These are phyloP conservation scores for Kwoniella mangroviensis DNA, from an alignment of 768 basidiomycete species.

Conservation along the genomic window DNA sequence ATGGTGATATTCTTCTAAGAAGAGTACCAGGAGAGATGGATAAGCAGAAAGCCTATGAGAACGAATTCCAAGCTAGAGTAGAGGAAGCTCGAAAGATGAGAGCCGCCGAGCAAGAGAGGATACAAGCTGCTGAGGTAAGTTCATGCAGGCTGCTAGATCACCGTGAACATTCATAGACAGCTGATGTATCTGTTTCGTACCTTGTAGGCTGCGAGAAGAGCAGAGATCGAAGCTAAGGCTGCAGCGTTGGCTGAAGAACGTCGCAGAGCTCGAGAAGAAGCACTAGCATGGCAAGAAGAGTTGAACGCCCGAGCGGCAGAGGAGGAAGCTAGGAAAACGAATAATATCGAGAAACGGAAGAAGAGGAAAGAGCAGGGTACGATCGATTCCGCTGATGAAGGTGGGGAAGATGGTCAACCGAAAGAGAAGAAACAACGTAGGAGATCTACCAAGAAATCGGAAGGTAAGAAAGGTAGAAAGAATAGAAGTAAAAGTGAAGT, in stretches of 20 bases:
- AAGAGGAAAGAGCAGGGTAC: constrained; percentile 68
- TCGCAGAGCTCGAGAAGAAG: constrained; percentile 61
- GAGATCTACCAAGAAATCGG: constrained; percentile 22
- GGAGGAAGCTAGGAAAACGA: constrained; percentile 66
- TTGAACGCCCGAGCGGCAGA: constrained; percentile 58
- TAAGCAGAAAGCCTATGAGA: constrained; percentile 73
- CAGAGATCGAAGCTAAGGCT: constrained; percentile 67
- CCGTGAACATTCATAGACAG: not conserved
- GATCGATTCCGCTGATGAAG: constrained; percentile 82
- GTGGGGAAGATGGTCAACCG: constrained; percentile 73
- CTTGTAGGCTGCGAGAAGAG: constrained; percentile 41
- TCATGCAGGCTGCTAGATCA: not conserved
- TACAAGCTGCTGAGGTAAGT: constrained; percentile 61
- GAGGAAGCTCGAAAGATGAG: constrained; percentile 77
- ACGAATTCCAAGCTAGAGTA: constrained; percentile 71
- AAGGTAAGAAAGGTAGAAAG: constrained; percentile 35
- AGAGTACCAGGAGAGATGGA: constrained; percentile 78
- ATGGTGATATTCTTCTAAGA: constrained; percentile 83
- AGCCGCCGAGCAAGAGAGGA: constrained; percentile 75
- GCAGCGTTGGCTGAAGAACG: constrained; percentile 82
- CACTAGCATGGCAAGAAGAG: constrained; percentile 48
- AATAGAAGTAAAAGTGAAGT: constrained; percentile 45
- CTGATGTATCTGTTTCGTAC: not conserved
- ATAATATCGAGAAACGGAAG: constrained; percentile 41
- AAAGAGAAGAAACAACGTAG: constrained; percentile 54